Evolutionary conservation across 2,329 filamentous ascomycete genomes (phyloP), one percentile per base, ranked within the genome.

Genomic region (Sodiomyces alkalinus): DNA sequence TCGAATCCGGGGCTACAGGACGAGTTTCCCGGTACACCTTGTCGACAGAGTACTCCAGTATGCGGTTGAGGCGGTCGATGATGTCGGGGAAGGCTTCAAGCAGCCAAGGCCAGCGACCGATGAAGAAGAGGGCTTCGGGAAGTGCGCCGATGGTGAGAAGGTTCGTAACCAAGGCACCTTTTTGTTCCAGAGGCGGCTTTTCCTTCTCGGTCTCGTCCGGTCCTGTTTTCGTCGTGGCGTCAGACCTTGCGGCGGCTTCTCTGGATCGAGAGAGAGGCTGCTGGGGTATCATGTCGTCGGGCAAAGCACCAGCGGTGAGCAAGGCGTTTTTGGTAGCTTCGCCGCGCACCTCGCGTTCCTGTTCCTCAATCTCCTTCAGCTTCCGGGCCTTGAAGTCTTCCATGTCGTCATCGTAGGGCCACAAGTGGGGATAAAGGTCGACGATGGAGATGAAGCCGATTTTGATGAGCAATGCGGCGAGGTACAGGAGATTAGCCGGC

Each of bases 361-460:
- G 74, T 39, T 90, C 81, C 17, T 75, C 74, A 27, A 90, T 70
- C 45, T 85, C 81, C 42, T 79, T 75, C 48, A 75, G 58, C 35
- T 80, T 74, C 39, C 74, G 71, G 22, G 72, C 64, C 37, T 71
- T 75, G 28, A 92, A 60, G 6, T 59, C 61, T 21, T 79, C 68
- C 87, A 98, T 96, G 4, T 73, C 64, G 18, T 82, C 74, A 39
- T 96, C 90, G 1, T 68, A 58, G 6, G 90, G 83, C 60, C 85
- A 92, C 1, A 98, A 66, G 48, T 98, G 90, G 11, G 85, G 77
- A 48, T 93, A 96, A 2, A 98, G 60, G 46, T 98, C 90, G 29
- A 74, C 68, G 6, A 98, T 60, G 2, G 90, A 94, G 34, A 98
- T 82, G 50, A 98, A 98, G 2, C 90, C 92, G 39, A 94, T 81